A percentile compares a stretch with the other conserved stretches of the same genome.
Evolutionary conservation across 331 rosid species (phyloP).

Genomic region (Telfairia occidentalis): DNA sequence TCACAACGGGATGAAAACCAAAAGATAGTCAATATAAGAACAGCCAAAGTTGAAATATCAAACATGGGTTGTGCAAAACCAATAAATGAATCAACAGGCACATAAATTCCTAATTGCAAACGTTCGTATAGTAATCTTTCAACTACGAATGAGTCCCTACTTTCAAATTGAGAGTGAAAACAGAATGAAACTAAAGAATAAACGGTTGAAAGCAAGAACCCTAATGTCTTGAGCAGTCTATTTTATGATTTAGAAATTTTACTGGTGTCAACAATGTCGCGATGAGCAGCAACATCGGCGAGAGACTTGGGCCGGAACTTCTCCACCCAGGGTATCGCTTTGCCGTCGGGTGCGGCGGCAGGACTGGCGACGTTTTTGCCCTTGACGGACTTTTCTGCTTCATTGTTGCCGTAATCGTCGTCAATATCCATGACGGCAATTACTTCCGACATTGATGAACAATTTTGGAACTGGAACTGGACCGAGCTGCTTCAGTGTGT

Average conservation of each 20-base stretch:
- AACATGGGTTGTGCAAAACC: neutral
- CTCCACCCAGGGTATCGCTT: slow-evolving; percentile 53
- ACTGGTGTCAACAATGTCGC: slow-evolving; percentile 61
- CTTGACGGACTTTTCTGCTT: slow-evolving; percentile 7
- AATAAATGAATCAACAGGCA: neutral
- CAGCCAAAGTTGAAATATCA: neutral
- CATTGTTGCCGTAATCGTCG: slow-evolving; percentile 13
- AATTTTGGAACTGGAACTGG: neutral
- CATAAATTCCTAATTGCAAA: neutral
- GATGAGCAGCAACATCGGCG: slow-evolving; percentile 54
- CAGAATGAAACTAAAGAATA: neutral
- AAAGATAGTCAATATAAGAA: slow-evolving; percentile 3
- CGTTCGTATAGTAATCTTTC: neutral
- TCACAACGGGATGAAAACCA: neutral
- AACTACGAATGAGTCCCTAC: neutral
- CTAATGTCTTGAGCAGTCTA: slow-evolving; percentile 11
- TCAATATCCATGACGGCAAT: slow-evolving; percentile 37
- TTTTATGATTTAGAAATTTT: neutral
- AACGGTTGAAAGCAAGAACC: slow-evolving; percentile 11
- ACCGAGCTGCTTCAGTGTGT: neutral
- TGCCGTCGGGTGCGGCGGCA: slow-evolving; percentile 16
- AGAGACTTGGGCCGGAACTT: slow-evolving; percentile 61
- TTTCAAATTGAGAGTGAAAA: neutral
- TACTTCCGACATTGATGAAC: slow-evolving; percentile 30
- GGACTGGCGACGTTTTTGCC: slow-evolving; percentile 26